These are phyloP conservation scores for Pyrenula massariospora DNA, from an alignment of 495 filamentous ascomycete species.

Conservation along the genomic window DNA sequence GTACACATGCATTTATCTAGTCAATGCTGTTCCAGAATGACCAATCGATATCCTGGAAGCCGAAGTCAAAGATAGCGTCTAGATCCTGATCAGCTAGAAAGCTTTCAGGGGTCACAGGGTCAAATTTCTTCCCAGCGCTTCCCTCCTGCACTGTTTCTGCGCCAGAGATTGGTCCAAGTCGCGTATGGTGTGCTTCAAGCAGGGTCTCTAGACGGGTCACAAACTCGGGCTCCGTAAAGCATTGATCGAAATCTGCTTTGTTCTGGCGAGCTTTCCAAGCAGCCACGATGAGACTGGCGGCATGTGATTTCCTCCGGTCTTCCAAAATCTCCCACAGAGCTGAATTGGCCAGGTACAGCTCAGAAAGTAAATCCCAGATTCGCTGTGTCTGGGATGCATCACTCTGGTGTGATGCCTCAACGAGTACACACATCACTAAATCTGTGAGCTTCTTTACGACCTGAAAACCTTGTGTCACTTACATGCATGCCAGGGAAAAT, in stretches of 20 bases:
- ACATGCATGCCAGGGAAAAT: conserved; percentile 41
- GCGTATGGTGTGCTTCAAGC: not conserved
- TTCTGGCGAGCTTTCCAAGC: conserved; percentile 35
- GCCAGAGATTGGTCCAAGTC: not conserved
- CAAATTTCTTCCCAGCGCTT: not conserved
- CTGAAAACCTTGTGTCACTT: conserved; percentile 23
- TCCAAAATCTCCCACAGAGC: conserved; percentile 24
- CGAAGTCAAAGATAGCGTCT: conserved; percentile 1
- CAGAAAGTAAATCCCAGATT: conserved; percentile 36
- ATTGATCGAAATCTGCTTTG: not conserved
- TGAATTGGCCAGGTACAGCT: conserved; percentile 33
- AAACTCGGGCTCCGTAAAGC: conserved; percentile 2
- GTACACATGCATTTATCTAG: not conserved
- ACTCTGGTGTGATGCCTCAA: conserved; percentile 36
- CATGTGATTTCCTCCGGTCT: conserved; percentile 41
- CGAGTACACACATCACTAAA: conserved; percentile 21
- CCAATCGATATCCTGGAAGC: conserved; percentile 6
- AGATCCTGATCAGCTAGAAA: conserved; percentile 3
- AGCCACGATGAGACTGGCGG: conserved; percentile 32
- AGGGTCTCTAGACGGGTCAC: not conserved
- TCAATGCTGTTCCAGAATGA: conserved; percentile 8
- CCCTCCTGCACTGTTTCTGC: not conserved
- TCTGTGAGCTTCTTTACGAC: not conserved
- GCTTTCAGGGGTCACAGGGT: not conserved
- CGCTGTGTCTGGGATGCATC: conserved; percentile 29